phyloP scores from a whole-genome alignment of 345 rosid species.

The Gossypium longicalyx region DNA sequence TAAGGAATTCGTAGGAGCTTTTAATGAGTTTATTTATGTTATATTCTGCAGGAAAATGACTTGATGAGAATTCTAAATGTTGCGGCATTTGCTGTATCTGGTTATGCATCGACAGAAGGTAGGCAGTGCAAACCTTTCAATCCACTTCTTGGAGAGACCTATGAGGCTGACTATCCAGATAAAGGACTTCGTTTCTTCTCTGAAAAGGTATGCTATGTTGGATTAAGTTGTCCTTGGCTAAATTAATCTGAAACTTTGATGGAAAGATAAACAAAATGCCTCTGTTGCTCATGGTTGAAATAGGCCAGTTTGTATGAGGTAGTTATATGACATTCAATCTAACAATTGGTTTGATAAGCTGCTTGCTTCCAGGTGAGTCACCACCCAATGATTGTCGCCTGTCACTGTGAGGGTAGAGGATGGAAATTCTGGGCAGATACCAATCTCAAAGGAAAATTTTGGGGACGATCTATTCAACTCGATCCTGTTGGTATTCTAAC shows the following conservation, averaged over 20 bases:
- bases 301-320: background rate
- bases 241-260: background rate
- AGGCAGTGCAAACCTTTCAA: conserved; percentile 97
- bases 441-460: conserved; percentile 94
- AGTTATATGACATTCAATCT: conserved; percentile 11
- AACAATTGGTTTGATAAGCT: conserved; percentile 18
- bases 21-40: background rate
- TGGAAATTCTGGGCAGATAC: conserved; percentile 99
- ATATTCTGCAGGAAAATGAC: conserved; percentile 70
- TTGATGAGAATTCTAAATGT: conserved; percentile 90
- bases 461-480: conserved; percentile 98
- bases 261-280: background rate
- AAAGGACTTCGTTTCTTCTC: conserved; percentile 95
- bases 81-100: conserved; percentile 99
- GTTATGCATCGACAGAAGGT: conserved; percentile 98
- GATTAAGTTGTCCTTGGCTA: background rate
- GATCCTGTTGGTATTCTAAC: conserved; percentile 92
- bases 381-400: conserved; percentile 95
- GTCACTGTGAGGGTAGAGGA: conserved; percentile 98
- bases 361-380: conserved; percentile 79
- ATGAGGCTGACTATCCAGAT: conserved; percentile 98
- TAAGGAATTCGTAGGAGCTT: background rate
- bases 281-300: conserved; percentile 2
- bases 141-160: conserved; percentile 97
- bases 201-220: conserved; percentile 53